phyloP scores from a whole-genome alignment of 257 asterid species.

The Rauvolfia tetraphylla region DNA sequence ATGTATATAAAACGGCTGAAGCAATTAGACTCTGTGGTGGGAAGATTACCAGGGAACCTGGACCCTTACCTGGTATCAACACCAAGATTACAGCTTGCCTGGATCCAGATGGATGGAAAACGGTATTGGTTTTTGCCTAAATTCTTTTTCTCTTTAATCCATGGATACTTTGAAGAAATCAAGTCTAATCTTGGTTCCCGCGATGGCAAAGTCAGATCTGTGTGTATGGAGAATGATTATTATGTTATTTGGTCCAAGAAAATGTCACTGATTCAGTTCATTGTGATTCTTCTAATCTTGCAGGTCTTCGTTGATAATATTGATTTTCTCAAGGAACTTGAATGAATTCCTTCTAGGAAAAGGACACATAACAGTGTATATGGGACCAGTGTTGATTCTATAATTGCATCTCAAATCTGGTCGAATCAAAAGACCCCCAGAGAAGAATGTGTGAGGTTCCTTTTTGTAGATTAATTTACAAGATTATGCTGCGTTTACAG shows the following conservation, averaged over 20 bases:
- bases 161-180: neutral
- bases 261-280: neutral
- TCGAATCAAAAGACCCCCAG: neutral
- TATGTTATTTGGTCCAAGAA: neutral
- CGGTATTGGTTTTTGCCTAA: slow-evolving; percentile 49
- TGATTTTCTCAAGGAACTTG: slow-evolving; percentile 90
- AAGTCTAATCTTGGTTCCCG: neutral
- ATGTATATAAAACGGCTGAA: slow-evolving; percentile 90
- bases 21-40: slow-evolving; percentile 76
- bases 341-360: slow-evolving; percentile 16
- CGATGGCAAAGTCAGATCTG: neutral
- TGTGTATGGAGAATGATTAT: neutral
- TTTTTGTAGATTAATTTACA: slow-evolving; percentile 30
- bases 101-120: slow-evolving; percentile 99
- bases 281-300: slow-evolving; percentile 17
- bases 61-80: slow-evolving; percentile 86
- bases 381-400: slow-evolving; percentile 10
- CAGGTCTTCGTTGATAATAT: slow-evolving; percentile 94
- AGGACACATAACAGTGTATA: slow-evolving; percentile 10
- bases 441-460: slow-evolving; percentile 13
- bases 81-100: slow-evolving; percentile 92
- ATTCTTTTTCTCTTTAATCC: neutral
- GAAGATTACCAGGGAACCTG: slow-evolving; percentile 79
- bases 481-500: slow-evolving; percentile 5
- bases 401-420: slow-evolving; percentile 6